Evolutionary conservation across 2,329 filamentous ascomycete species (phyloP).

Genomic region (Penicillium sp.): DNA sequence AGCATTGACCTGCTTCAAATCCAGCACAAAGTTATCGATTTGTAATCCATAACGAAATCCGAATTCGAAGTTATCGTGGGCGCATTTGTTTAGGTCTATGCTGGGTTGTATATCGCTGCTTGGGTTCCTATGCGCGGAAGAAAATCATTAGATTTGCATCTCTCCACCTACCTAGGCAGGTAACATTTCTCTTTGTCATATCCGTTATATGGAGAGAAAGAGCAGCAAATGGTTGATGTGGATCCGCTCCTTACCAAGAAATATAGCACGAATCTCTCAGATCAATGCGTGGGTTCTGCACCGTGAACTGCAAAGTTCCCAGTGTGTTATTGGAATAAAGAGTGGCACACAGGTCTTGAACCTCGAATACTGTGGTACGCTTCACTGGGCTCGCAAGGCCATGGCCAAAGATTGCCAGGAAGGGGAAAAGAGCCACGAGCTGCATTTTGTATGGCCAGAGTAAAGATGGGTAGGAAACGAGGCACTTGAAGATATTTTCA

Average conservation of each 20-base stretch:
- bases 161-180: neutral
- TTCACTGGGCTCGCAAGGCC: neutral
- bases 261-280: conserved; percentile 1
- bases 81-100: conserved; percentile 9
- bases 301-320: neutral
- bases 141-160: neutral
- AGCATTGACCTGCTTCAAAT: conserved; percentile 2
- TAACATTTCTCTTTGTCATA: neutral
- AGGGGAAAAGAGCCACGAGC: neutral
- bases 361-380: neutral
- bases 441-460: neutral
- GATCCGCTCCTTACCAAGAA: conserved; percentile 1
- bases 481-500: neutral
- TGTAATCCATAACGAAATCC: conserved; percentile 16
- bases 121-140: conserved; percentile 1
- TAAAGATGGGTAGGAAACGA: neutral
- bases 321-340: conserved; percentile 1
- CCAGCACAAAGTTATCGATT: conserved; percentile 11
- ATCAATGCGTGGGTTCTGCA: neutral
- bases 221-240: neutral
- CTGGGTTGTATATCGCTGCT: conserved; percentile 5
- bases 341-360: neutral
- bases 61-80: conserved; percentile 6
- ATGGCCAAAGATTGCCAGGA: neutral
- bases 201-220: neutral